Evolutionary conservation across 768 basidiomycete species (phyloP).

Genomic region (Pulveroboletus sp.): DNA sequence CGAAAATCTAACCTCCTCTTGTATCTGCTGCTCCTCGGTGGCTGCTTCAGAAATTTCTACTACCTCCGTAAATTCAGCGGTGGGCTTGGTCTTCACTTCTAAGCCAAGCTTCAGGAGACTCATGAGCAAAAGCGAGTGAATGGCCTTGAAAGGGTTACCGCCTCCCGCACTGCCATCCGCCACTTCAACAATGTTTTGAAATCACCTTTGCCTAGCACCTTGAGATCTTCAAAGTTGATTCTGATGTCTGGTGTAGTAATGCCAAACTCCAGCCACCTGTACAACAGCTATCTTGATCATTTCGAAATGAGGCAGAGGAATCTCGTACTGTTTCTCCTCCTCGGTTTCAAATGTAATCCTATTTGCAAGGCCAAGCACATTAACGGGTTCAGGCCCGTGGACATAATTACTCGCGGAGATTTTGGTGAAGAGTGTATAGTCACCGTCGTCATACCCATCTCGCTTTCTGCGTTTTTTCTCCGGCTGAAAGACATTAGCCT

Average conservation of each 20-base stretch:
- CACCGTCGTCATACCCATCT: slow-evolving; percentile 93
- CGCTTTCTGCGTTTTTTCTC: slow-evolving; percentile 92
- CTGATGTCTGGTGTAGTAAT: slow-evolving; percentile 77
- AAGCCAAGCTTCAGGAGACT: slow-evolving; percentile 59
- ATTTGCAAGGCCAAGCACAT: slow-evolving; percentile 72
- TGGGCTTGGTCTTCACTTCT: slow-evolving; percentile 70
- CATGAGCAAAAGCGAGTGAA: slow-evolving; percentile 3
- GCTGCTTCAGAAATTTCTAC: slow-evolving; percentile 62
- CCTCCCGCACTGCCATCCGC: slow-evolving; percentile 82
- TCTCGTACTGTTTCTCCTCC: slow-evolving; percentile 74
- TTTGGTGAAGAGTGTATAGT: slow-evolving; percentile 84
- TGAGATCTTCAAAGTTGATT: slow-evolving; percentile 85
- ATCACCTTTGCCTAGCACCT: slow-evolving; percentile 96
- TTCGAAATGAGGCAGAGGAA: background rate
- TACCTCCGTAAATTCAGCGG: slow-evolving; percentile 71
- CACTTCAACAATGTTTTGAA: slow-evolving; percentile 93
- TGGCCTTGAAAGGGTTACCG: slow-evolving; percentile 42
- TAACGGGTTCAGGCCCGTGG: slow-evolving; percentile 63
- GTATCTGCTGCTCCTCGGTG: slow-evolving; percentile 86
- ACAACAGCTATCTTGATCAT: slow-evolving; percentile 4
- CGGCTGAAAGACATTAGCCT: slow-evolving; percentile 93
- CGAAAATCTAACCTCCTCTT: slow-evolving; percentile 62
- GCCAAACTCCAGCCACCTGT: slow-evolving; percentile 67
- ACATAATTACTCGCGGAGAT: slow-evolving; percentile 70
- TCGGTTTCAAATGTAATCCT: slow-evolving; percentile 72